Conservation (phyloP, 345 rosid species). For the Lumnitzera racemosa region DNA sequence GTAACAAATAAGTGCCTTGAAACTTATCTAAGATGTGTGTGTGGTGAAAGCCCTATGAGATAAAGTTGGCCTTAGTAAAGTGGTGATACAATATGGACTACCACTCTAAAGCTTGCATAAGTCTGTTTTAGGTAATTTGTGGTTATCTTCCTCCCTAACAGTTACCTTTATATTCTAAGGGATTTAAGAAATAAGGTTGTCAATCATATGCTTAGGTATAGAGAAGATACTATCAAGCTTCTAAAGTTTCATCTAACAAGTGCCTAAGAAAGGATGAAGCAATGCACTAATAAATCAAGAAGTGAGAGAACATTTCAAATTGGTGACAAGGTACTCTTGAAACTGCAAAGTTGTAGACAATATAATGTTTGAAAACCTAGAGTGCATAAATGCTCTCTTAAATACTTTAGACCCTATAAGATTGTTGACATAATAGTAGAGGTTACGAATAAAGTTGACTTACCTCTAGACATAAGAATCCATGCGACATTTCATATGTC, state of each 20-base stretch:
- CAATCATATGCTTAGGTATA: background rate
- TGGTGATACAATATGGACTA: slow-evolving; percentile 6
- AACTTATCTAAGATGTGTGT: background rate
- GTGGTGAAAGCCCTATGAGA: background rate
- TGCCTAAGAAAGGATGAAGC: background rate
- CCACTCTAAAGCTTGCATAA: background rate
- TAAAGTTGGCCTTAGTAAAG: background rate
- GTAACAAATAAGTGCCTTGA: background rate
- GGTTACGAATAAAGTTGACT: no score
- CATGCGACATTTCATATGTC: no score
- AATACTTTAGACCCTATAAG: no score
- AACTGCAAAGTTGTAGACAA: no score
- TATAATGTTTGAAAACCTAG: no score
- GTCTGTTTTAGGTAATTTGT: slow-evolving; percentile 4
- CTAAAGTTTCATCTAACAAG: background rate
- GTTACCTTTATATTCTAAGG: background rate
- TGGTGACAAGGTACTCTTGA: no score
- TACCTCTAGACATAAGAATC: no score
- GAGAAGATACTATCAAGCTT: background rate
- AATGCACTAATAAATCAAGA: background rate
- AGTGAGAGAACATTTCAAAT: no score
- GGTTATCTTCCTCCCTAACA: background rate
- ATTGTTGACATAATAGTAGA: no score
- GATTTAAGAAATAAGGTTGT: background rate
- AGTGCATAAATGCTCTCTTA: no score